Conservation (phyloP, 73 alveolate genomes). For the Symbiodinium pilosum region DNA sequence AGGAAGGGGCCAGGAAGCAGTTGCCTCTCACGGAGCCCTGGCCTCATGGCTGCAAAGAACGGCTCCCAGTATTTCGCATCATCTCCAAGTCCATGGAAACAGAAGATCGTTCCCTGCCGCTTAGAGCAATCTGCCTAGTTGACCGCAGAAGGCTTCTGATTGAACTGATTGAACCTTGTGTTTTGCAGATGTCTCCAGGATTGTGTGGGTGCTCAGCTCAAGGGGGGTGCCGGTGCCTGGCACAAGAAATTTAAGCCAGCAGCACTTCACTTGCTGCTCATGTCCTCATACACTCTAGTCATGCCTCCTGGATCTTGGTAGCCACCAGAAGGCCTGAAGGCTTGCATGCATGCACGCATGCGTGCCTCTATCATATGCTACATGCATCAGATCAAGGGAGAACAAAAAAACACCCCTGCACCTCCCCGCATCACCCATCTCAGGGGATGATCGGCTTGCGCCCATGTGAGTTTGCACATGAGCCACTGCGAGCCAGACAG, state of each 20-base stretch:
- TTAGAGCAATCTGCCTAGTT: no score
- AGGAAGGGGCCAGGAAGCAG: no score
- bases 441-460: neutral
- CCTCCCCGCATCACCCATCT: neutral
- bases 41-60: constrained; percentile 19
- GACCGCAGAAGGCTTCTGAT: no score
- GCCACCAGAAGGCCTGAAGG: neutral
- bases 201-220: neutral
- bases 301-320: neutral
- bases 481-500: neutral
- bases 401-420: neutral
- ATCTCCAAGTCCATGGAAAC: constrained; percentile 7
- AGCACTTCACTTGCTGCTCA: no score
- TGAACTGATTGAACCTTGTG: no score
- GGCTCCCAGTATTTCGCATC: neutral
- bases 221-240: neutral
- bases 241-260: neutral
- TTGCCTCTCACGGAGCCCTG: no score
- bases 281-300: neutral
- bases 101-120: neutral
- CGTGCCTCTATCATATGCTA: no score
- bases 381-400: no score
- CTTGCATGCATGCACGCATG: neutral
- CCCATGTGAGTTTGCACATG: neutral
- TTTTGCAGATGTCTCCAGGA: constrained; percentile 1